Conservation (phyloP, 140 eudicot species). For the Oenanthe javanica region DNA sequence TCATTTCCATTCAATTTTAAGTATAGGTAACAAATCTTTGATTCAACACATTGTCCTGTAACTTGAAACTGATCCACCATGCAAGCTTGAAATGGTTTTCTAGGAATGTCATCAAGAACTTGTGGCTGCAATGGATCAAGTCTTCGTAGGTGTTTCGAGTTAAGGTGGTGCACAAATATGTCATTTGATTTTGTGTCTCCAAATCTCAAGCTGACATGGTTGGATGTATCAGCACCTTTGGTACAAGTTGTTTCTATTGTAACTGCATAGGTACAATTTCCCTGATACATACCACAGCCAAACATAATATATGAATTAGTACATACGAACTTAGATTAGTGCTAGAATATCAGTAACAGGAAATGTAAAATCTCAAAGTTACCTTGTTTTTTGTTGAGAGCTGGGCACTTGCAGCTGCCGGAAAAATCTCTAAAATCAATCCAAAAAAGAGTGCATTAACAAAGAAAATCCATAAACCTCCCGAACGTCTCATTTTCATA, state of each 20-base stretch:
- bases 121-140: slow-evolving; percentile 34
- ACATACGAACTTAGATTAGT: neutral
- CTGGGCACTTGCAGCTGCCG: neutral
- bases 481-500: neutral
- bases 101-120: slow-evolving; percentile 49
- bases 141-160: slow-evolving; percentile 44
- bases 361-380: neutral
- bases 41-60: slow-evolving; percentile 42
- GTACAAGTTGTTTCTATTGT: slow-evolving; percentile 51
- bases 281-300: slow-evolving; percentile 10
- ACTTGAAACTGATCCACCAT: slow-evolving; percentile 50
- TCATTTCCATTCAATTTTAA: slow-evolving; percentile 44
- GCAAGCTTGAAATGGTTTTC: slow-evolving; percentile 64
- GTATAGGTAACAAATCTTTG: slow-evolving; percentile 48
- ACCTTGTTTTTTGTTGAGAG: neutral
- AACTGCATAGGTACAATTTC: slow-evolving; percentile 51
- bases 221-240: slow-evolving; percentile 55
- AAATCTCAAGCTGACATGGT: slow-evolving; percentile 47
- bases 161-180: slow-evolving; percentile 42
- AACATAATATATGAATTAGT: neutral
- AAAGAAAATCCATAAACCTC: neutral
- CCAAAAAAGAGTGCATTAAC: neutral
- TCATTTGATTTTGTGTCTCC: slow-evolving; percentile 51
- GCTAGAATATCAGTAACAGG: neutral
- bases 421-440: neutral